These are phyloP conservation scores for Zea luxurians DNA, from an alignment of 176 grass and related monocot genomes.

Conservation along the genomic window DNA sequence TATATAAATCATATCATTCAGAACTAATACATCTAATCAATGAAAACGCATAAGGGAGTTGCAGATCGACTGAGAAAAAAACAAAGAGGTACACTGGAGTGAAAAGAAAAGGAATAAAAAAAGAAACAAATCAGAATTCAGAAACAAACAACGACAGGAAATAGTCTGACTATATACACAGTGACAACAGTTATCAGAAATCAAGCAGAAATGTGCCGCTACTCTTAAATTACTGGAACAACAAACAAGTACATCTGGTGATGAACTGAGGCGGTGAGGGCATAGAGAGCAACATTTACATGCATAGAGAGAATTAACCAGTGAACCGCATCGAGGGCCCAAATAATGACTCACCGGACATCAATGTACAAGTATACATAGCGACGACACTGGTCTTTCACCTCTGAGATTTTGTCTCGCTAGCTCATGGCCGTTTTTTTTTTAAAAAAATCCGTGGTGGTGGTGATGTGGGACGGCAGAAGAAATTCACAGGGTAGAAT, in stretches of 20 bases:
- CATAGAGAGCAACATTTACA: not conserved
- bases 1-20: not conserved
- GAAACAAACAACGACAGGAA: not conserved
- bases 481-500: not conserved
- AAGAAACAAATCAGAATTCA: not conserved
- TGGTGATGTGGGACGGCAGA: not conserved
- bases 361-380: not conserved
- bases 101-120: not conserved
- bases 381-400: not conserved
- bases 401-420: not conserved
- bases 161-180: not conserved
- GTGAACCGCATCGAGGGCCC: not conserved
- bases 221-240: not conserved
- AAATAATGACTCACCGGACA: not conserved
- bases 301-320: not conserved
- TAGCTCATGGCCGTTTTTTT: not conserved
- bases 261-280: not conserved
- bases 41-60: not conserved
- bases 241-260: not conserved
- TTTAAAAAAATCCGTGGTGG: conserved; percentile 9
- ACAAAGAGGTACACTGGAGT: not conserved
- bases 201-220: not conserved
- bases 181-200: not conserved
- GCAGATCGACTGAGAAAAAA: conserved; percentile 1
- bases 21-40: not conserved